Conservation (phyloP, 352 stramenopile species). For the Phytophthora citrophthora region DNA sequence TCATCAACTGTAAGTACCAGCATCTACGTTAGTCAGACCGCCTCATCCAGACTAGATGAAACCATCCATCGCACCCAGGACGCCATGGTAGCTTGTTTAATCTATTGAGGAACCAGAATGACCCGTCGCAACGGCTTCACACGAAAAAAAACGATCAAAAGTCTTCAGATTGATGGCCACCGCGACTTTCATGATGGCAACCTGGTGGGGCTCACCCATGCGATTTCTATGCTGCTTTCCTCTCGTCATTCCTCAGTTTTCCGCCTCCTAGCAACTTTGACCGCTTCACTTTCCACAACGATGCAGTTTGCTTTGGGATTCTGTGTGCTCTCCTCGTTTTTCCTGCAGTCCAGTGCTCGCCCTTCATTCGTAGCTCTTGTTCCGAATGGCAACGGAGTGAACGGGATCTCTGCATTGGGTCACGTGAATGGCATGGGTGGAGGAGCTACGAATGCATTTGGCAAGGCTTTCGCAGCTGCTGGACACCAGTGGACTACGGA, state of each 20-base stretch:
- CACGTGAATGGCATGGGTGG: slow-evolving; percentile 56
- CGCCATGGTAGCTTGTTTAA: slow-evolving; percentile 31
- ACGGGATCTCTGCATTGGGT: slow-evolving; percentile 59
- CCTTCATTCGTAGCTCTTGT: slow-evolving; percentile 63
- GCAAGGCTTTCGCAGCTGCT: slow-evolving; percentile 51
- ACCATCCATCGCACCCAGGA: slow-evolving; percentile 43
- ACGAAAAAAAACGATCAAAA: slow-evolving; percentile 19
- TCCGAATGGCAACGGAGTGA: slow-evolving; percentile 60
- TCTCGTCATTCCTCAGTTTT: slow-evolving; percentile 30
- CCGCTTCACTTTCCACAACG: not conserved
- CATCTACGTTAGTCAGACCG: not conserved
- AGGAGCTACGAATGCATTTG: slow-evolving; percentile 67
- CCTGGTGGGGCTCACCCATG: too few relatives aligned
- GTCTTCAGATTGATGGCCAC: slow-evolving; percentile 20
- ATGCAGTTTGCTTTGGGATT: slow-evolving; percentile 30
- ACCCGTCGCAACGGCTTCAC: slow-evolving; percentile 20
- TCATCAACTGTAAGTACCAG: slow-evolving; percentile 45
- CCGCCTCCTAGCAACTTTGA: slow-evolving; percentile 18
- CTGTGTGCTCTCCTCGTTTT: slow-evolving; percentile 7
- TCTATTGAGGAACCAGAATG: slow-evolving; percentile 7
- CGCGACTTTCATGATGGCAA: not conserved
- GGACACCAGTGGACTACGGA: slow-evolving; percentile 55
- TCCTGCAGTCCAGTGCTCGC: slow-evolving; percentile 23
- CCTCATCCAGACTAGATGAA: not conserved
- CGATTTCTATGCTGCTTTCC: slow-evolving; percentile 25